phyloP scores from a whole-genome alignment of 805 yeast genomes.

The Suhomyces sp. region DNA sequence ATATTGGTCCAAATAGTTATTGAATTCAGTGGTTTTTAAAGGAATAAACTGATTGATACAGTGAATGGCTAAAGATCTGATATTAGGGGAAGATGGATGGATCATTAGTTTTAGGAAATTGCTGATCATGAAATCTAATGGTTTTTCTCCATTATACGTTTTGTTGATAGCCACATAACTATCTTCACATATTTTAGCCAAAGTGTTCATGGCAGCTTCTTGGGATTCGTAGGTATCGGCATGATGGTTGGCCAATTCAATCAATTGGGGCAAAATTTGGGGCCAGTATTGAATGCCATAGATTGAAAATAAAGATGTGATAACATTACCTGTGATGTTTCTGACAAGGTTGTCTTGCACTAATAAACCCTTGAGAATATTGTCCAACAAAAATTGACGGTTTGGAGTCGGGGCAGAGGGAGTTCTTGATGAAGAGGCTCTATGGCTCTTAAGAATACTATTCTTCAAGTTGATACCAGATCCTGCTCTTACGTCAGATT shows the following conservation, averaged over 20 bases:
- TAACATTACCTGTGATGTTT: slow-evolving; percentile 87
- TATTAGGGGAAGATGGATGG: slow-evolving; percentile 39
- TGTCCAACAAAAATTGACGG: slow-evolving; percentile 38
- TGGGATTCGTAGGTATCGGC: slow-evolving; percentile 31
- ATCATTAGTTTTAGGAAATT: slow-evolving; percentile 55
- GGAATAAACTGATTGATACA: slow-evolving; percentile 78
- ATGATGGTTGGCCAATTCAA: slow-evolving; percentile 53
- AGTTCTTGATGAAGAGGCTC: slow-evolving; percentile 4
- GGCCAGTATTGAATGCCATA: slow-evolving; percentile 77
- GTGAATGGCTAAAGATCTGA: slow-evolving; percentile 62
- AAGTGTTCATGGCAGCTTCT: slow-evolving; percentile 79
- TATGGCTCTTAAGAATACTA: slow-evolving; percentile 47
- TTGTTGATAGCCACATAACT: slow-evolving; percentile 62
- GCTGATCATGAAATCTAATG: slow-evolving; percentile 66
- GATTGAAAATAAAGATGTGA: slow-evolving; percentile 73
- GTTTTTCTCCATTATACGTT: slow-evolving; percentile 64
- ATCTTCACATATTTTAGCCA: slow-evolving; percentile 90
- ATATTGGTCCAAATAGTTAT: slow-evolving; percentile 64
- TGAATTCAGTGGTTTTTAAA: slow-evolving; percentile 63
- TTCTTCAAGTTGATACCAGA: slow-evolving; percentile 88
- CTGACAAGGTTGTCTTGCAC: slow-evolving; percentile 63
- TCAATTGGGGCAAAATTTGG: slow-evolving; percentile 61
- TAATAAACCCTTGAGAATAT: slow-evolving; percentile 54
- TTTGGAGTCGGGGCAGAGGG: slow-evolving; percentile 12
- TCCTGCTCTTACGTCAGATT: slow-evolving; percentile 71